Percentiles rank a stretch among this genome's conserved stretches.
These are phyloP conservation scores for Penicillium longicatenatum DNA, from an alignment of 495 filamentous ascomycete genomes.

Conservation along the genomic window DNA sequence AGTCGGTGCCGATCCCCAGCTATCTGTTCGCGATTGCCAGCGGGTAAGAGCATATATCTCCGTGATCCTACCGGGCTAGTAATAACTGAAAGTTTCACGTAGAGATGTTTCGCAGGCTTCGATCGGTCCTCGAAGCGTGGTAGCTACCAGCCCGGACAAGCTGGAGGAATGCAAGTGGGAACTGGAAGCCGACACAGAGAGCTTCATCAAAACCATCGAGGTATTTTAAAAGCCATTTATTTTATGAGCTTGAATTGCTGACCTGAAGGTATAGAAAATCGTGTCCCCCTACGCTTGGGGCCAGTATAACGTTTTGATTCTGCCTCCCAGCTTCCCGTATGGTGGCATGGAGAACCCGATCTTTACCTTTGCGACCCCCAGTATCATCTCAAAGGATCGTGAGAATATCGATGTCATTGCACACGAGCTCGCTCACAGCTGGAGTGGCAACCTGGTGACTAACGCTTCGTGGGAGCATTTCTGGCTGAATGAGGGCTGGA, in stretches of 20 bases:
- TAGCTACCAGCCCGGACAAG: conserved; percentile 86
- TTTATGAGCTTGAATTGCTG: neutral
- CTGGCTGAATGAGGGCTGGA: conserved; percentile 98
- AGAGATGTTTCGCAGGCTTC: conserved; percentile 79
- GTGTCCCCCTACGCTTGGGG: conserved; percentile 91
- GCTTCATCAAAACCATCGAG: conserved; percentile 86
- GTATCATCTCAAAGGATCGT: conserved; percentile 86
- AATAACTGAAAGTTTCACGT: neutral
- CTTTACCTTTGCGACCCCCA: conserved; percentile 91
- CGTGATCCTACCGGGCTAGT: neutral
- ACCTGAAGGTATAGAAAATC: conserved; percentile 52
- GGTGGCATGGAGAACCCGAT: conserved; percentile 94
- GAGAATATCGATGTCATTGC: conserved; percentile 97
- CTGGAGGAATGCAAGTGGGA: conserved; percentile 84
- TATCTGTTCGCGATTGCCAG: conserved; percentile 93
- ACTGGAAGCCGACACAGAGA: conserved; percentile 85
- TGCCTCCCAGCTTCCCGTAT: conserved; percentile 90
- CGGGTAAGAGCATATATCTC: conserved; percentile 50
- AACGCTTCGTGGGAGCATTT: conserved; percentile 96
- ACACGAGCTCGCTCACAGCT: conserved; percentile 88
- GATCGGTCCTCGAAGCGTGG: conserved; percentile 80
- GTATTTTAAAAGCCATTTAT: conserved; percentile 22
- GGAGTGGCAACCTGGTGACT: conserved; percentile 92
- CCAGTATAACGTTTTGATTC: conserved; percentile 88
- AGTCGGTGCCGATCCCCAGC: conserved; percentile 88